These are phyloP conservation scores for baker's yeast (Saccharomyces cerevisiae) DNA, from an alignment of 805 yeast species.

Conservation along the genomic window DNA sequence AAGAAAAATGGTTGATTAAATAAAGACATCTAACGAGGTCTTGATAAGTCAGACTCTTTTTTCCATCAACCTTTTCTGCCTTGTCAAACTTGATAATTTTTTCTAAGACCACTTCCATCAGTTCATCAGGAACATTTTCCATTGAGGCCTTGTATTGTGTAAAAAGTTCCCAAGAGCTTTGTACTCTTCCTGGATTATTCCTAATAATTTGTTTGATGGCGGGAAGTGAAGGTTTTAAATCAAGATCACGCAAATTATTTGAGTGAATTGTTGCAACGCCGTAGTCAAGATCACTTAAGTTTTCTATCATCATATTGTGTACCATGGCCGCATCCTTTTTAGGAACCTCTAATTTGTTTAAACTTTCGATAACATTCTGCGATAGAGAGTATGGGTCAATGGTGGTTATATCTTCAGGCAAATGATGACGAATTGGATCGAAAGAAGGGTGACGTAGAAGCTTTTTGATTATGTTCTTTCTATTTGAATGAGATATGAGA, in stretches of 20 bases:
- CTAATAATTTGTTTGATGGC: slow-evolving; percentile 31
- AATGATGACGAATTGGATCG: slow-evolving; percentile 10
- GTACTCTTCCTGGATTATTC: slow-evolving; percentile 47
- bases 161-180: slow-evolving; percentile 42
- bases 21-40: slow-evolving; percentile 21
- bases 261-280: slow-evolving; percentile 28
- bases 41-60: slow-evolving; percentile 10
- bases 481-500: background rate
- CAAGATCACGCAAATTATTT: slow-evolving; percentile 19
- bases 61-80: slow-evolving; percentile 30
- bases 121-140: slow-evolving; percentile 16
- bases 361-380: slow-evolving; percentile 6
- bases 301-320: slow-evolving; percentile 25
- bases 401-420: slow-evolving; percentile 3
- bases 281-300: slow-evolving; percentile 25
- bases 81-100: slow-evolving; percentile 36
- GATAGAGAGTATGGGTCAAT: slow-evolving; percentile 22
- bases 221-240: slow-evolving; percentile 13
- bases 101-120: slow-evolving; percentile 26
- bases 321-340: slow-evolving; percentile 10
- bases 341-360: slow-evolving; percentile 6
- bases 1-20: slow-evolving; percentile 11
- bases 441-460: slow-evolving; percentile 13
- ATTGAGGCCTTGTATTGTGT: slow-evolving; percentile 17
- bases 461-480: background rate